A percentile compares a stretch with the other conserved stretches of the same genome.
Conservation (phyloP, 2,329 filamentous ascomycete genomes). For the Drechslerella stenobrocha region DNA sequence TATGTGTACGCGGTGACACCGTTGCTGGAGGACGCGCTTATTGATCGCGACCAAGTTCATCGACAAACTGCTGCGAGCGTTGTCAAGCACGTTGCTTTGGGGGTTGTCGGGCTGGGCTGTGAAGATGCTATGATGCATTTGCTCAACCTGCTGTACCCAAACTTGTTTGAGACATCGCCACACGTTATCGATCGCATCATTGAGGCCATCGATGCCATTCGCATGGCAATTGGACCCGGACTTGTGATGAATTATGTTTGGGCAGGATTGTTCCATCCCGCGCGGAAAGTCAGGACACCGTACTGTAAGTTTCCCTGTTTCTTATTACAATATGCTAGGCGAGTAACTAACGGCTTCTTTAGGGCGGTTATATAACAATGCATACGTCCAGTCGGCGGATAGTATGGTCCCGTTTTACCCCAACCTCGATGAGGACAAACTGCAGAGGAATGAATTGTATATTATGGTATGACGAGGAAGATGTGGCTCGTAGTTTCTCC, state of each 20-base stretch:
- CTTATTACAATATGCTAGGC: not conserved
- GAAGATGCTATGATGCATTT: constrained; percentile 98
- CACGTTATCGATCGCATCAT: constrained; percentile 98
- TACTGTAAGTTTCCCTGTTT: constrained; percentile 69
- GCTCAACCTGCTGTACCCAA: constrained; percentile 92
- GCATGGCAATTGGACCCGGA: constrained; percentile 88
- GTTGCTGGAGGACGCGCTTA: constrained; percentile 91
- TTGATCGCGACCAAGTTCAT: constrained; percentile 97
- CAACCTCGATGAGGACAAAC: constrained; percentile 75
- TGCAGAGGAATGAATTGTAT: constrained; percentile 77
- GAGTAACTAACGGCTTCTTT: too few species aligned
- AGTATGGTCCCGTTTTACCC: constrained; percentile 97
- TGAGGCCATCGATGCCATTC: constrained; percentile 93
- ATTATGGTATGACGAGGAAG: constrained; percentile 69
- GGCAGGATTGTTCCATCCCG: constrained; percentile 96
- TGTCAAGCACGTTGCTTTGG: constrained; percentile 95
- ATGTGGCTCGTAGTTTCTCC: not conserved
- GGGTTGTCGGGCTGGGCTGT: constrained; percentile 94
- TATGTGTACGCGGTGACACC: constrained; percentile 98
- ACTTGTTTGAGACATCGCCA: constrained; percentile 94
- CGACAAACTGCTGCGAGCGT: constrained; percentile 94
- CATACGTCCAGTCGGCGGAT: constrained; percentile 90
- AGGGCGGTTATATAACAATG: constrained; percentile 82
- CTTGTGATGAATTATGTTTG: constrained; percentile 97
- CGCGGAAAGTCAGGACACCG: constrained; percentile 86